Evolutionary conservation across 345 rosid species (phyloP).

Genomic region (Sisymbrium irio): DNA sequence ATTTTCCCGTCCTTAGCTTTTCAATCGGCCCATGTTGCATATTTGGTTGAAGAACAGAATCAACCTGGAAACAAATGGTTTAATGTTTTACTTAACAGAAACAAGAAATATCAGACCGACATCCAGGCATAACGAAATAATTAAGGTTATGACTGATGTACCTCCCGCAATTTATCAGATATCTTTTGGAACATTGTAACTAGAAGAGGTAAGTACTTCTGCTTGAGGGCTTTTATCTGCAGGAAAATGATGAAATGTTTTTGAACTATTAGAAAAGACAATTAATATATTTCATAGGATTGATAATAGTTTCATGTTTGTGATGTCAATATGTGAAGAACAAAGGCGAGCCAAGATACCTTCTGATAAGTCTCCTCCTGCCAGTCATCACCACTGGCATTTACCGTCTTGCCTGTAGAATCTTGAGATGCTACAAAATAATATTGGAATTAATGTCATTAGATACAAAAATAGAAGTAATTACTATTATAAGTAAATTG

Average conservation of each 20-base stretch:
- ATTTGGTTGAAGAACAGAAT: constrained; percentile 32
- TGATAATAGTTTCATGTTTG: neutral
- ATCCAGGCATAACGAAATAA: neutral
- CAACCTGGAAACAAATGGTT: constrained; percentile 30
- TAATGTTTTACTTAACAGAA: neutral
- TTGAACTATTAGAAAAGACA: neutral
- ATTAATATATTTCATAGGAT: neutral
- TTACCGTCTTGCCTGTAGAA: constrained; percentile 53
- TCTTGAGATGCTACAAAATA: constrained; percentile 56
- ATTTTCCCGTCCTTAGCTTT: constrained; percentile 27
- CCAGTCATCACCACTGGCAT: constrained; percentile 61
- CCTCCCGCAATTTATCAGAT: constrained; percentile 37
- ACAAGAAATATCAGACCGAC: neutral
- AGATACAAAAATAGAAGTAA: neutral
- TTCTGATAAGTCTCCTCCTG: constrained; percentile 81
- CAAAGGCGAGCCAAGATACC: constrained; percentile 35
- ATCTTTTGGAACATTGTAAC: constrained; percentile 35
- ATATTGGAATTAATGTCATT: neutral
- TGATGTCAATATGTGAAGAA: neutral
- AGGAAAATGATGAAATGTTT: neutral
- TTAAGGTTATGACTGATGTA: constrained; percentile 5
- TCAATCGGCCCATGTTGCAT: constrained; percentile 21
- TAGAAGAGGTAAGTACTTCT: constrained; percentile 36
- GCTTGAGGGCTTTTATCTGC: constrained; percentile 39
- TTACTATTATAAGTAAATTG: no score